phyloP scores from a whole-genome alignment of 805 yeast species.

The Tetrapisispora pingtungensis region DNA sequence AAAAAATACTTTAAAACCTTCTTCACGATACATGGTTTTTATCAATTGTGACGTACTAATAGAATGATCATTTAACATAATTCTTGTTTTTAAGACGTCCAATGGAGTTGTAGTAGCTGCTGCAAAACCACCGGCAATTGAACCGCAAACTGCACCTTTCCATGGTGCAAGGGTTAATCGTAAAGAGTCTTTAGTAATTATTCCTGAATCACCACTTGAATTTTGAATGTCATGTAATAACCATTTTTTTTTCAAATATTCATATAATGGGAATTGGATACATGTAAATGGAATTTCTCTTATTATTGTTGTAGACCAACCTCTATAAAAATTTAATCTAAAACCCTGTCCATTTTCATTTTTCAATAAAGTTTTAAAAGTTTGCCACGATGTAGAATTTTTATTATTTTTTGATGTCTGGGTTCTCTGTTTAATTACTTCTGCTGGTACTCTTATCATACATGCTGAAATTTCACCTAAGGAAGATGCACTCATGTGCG shows the following conservation, averaged over 20 bases:
- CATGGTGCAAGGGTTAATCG: constrained; percentile 35
- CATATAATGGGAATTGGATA: constrained; percentile 92
- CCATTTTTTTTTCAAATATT: constrained; percentile 59
- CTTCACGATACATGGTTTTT: constrained; percentile 48
- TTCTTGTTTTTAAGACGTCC: constrained; percentile 70
- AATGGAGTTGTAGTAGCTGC: constrained; percentile 76
- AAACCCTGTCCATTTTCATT: constrained; percentile 73
- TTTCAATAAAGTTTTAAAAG: constrained; percentile 50
- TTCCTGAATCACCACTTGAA: constrained; percentile 20
- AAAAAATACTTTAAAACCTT: constrained; percentile 63
- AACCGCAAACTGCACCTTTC: constrained; percentile 79
- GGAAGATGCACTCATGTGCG: constrained; percentile 85
- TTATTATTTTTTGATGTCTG: constrained; percentile 47
- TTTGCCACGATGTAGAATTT: constrained; percentile 47
- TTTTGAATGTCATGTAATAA: constrained; percentile 33
- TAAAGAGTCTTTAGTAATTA: neutral
- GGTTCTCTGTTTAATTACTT: constrained; percentile 89
- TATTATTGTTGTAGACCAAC: constrained; percentile 86
- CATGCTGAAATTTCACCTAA: constrained; percentile 92
- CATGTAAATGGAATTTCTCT: constrained; percentile 95
- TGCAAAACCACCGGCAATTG: constrained; percentile 72
- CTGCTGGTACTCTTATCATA: constrained; percentile 90
- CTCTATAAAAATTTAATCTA: constrained; percentile 73
- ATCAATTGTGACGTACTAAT: constrained; percentile 41
- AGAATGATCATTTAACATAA: constrained; percentile 58